These are phyloP conservation scores for Dothidotthia symphoricarpi DNA, from an alignment of 2,329 filamentous ascomycete genomes.

Conservation along the genomic window DNA sequence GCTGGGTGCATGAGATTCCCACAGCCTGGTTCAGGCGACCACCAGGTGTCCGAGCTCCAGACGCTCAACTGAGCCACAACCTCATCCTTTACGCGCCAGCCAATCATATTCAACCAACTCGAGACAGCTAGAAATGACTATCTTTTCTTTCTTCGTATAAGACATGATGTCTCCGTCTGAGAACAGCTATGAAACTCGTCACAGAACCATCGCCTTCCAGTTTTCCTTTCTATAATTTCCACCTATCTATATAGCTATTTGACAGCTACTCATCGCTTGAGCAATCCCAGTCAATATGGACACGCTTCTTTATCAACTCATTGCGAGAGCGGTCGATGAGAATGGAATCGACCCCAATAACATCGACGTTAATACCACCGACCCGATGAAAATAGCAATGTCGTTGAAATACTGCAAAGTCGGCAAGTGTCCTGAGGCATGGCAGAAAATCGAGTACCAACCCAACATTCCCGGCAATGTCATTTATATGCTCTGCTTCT, in stretches of 20 bases:
- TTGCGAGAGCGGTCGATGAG: constrained; percentile 6
- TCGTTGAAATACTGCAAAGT: constrained; percentile 27
- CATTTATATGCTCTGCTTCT: constrained; percentile 52
- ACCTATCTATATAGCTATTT: background rate
- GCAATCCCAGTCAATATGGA: constrained; percentile 3
- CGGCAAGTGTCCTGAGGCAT: constrained; percentile 47
- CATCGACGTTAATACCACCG: constrained; percentile 17
- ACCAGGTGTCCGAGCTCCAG: too few species aligned
- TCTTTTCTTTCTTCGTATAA: constrained; percentile 3
- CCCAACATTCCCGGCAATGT: constrained; percentile 53
- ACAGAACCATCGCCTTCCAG: background rate
- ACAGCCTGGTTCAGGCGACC: too few species aligned
- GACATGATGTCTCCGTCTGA: background rate
- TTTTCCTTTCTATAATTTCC: background rate
- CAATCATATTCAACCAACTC: constrained; percentile 5
- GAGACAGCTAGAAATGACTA: background rate
- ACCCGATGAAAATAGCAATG: constrained; percentile 16
- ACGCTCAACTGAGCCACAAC: too few species aligned
- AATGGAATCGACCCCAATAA: constrained; percentile 24
- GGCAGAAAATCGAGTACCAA: constrained; percentile 52
- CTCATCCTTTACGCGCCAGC: constrained; percentile 3
- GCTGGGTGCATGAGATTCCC: too few species aligned
- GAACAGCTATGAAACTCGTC: background rate
- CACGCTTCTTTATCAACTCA: constrained; percentile 3
- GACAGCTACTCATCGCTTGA: background rate